phyloP scores from a whole-genome alignment of 2,329 filamentous ascomycete genomes.

The Arthrobotrys conoides region DNA sequence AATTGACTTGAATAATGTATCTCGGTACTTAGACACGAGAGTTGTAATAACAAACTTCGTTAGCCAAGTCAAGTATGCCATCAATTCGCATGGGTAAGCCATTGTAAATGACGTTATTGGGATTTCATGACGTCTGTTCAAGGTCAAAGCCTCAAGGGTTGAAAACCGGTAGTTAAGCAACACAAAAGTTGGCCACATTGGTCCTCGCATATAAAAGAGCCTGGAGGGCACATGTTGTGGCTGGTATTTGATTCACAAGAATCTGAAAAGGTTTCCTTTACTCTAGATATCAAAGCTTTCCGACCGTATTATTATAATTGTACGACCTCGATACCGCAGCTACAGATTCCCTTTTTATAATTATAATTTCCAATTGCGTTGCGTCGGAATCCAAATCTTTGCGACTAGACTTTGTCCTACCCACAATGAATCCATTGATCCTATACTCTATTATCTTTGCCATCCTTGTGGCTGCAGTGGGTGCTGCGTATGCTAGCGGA shows the following conservation, averaged over 20 bases:
- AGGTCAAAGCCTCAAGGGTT: not conserved
- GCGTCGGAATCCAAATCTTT: not conserved
- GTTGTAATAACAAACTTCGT: not conserved
- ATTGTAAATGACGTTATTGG: conserved; percentile 3
- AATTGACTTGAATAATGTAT: no score
- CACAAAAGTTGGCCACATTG: not conserved
- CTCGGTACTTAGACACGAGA: not conserved
- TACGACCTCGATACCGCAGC: not conserved
- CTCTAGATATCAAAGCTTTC: not conserved
- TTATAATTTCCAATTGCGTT: not conserved
- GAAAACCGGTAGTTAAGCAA: not conserved
- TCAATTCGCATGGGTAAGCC: not conserved
- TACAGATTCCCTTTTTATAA: not conserved
- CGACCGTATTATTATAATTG: not conserved
- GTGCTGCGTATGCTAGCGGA: conserved; percentile 67
- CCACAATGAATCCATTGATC: conserved; percentile 62
- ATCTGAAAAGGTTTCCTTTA: not conserved
- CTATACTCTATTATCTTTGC: conserved; percentile 64
- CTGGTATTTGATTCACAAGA: not conserved
- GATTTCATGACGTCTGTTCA: conserved; percentile 30
- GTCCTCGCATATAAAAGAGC: not conserved
- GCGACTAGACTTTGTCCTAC: not conserved
- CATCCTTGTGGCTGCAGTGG: conserved; percentile 65
- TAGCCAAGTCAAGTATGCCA: no score
- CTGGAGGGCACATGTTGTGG: not conserved